Base-by-base conservation (phyloP, 2,329 filamentous ascomycete genomes). In the Diplodia sapinea region DNA sequence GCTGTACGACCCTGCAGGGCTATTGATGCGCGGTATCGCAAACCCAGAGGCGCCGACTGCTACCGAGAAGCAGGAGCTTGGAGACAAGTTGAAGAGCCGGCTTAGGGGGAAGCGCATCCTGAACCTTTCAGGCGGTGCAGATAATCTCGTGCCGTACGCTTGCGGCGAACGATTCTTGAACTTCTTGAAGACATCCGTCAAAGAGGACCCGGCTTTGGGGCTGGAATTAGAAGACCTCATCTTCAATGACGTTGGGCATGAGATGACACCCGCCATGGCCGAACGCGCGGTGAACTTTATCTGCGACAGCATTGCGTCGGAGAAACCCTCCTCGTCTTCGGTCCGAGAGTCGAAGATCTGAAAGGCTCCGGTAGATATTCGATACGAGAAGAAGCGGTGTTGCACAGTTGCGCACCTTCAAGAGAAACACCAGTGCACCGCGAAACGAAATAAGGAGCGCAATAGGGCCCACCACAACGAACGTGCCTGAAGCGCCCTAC, bases 121-220 rank as follows among this genome's bases (percentile, higher is more conserved):
- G 29, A 80, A 87, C 50, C 85, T 90, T 68, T 89, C 87, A 1
- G 91, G 91, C 2, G 88, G 81, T 0, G 85, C 81, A 0, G 92
- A 95, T 74, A 88, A 88, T 72, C 78, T 94, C 3, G 92, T 95
- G 17, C 91, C 92, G 15, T 91, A 91, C 72, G 78, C 79, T 29
- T 85, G 82, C 66, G 84, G 84, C 3, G 81, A 85, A 74, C 83
- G 86, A 0, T 91, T 94, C 69, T 70, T 91, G 26, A 77, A 82
- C 0, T 86, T 88, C 70, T 78, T 95, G 67, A 87, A 88, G 74
- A 78, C 82, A 73, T 54, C 89, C 83, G 84, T 89, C 82, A 68
- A 67, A 1, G 80, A 82, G 2, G 85, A 88, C 7, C 59, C 71
- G 7, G 67, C 70, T 20, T 82, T 86, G 0, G 78, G 79, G 0